A percentile compares a stretch with the other conserved stretches of the same genome.
phyloP scores from a whole-genome alignment of 2,329 filamentous ascomycete species.

The Monilinia fructigena region DNA sequence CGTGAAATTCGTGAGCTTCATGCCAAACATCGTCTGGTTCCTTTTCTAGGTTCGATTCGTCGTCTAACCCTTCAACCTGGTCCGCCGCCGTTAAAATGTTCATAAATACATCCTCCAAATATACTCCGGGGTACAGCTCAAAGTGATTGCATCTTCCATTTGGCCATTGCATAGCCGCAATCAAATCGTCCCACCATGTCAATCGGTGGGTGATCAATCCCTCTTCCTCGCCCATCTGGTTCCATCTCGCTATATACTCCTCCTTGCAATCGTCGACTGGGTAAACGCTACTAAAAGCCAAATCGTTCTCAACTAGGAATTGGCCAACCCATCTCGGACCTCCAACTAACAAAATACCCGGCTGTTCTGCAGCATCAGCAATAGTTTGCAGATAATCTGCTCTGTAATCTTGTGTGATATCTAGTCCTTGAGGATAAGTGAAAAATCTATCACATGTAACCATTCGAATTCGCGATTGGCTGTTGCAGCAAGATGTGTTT shows the following conservation, averaged over 20 bases:
- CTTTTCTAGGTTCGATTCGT: neutral
- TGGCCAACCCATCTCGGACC: constrained; percentile 21
- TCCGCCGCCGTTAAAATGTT: constrained; percentile 13
- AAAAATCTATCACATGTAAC: constrained; percentile 21
- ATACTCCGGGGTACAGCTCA: neutral
- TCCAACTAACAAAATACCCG: constrained; percentile 15
- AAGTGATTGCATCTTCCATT: constrained; percentile 18
- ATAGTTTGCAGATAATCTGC: constrained; percentile 9
- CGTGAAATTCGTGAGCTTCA: neutral
- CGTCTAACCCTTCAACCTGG: neutral
- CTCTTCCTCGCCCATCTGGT: constrained; percentile 17
- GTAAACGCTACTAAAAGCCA: constrained; percentile 20
- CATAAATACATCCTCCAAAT: constrained; percentile 19
- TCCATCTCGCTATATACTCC: constrained; percentile 19
- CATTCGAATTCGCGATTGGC: constrained; percentile 22
- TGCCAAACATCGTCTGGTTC: neutral
- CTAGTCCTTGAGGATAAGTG: constrained; percentile 7
- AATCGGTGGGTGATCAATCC: constrained; percentile 11
- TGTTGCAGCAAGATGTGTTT: constrained; percentile 17
- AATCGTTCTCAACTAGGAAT: constrained; percentile 4
- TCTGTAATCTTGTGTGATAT: constrained; percentile 10
- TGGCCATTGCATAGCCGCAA: constrained; percentile 12
- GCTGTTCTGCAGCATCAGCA: constrained; percentile 8
- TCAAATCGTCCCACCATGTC: constrained; percentile 16
- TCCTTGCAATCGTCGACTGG: constrained; percentile 7